These are phyloP conservation scores for Hyphopichia fennica DNA, from an alignment of 1,139 yeast genomes.

Conservation along the genomic window DNA sequence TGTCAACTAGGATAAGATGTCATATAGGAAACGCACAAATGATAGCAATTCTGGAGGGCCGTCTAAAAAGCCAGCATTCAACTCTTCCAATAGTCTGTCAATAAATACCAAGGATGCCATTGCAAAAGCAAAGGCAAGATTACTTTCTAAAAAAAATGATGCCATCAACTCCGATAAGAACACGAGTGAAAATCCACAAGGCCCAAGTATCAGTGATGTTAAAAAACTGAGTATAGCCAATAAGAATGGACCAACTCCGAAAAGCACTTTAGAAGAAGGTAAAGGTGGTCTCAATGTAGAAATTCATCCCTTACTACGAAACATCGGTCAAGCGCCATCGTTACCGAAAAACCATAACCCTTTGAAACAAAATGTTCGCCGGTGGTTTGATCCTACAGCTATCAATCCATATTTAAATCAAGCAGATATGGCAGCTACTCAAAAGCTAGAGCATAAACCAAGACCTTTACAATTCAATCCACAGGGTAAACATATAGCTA, in stretches of 20 bases:
- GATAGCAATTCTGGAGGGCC: background rate
- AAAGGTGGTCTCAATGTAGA: conserved; percentile 52
- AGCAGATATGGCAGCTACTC: conserved; percentile 14
- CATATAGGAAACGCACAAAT: background rate
- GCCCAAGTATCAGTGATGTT: background rate
- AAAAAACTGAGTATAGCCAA: background rate
- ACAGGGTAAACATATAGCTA: conserved; percentile 60
- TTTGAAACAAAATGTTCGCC: conserved; percentile 25
- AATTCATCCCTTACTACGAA: conserved; percentile 58
- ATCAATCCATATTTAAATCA: conserved; percentile 67
- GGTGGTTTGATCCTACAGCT: conserved; percentile 37
- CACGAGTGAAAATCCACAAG: background rate
- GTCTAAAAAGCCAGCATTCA: background rate
- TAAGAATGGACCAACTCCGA: background rate
- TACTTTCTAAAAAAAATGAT: conserved; percentile 4
- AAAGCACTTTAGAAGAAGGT: too few species aligned
- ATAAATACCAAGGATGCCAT: conserved; percentile 3
- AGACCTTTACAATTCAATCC: conserved; percentile 52
- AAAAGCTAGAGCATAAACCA: conserved; percentile 14
- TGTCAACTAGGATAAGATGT: background rate
- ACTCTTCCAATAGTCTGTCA: background rate
- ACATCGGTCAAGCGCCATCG: conserved; percentile 24
- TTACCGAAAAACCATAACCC: conserved; percentile 30
- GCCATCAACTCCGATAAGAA: background rate
- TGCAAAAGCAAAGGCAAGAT: conserved; percentile 9